phyloP scores from a whole-genome alignment of 345 rosid genomes.

The Litchi chinensis region DNA sequence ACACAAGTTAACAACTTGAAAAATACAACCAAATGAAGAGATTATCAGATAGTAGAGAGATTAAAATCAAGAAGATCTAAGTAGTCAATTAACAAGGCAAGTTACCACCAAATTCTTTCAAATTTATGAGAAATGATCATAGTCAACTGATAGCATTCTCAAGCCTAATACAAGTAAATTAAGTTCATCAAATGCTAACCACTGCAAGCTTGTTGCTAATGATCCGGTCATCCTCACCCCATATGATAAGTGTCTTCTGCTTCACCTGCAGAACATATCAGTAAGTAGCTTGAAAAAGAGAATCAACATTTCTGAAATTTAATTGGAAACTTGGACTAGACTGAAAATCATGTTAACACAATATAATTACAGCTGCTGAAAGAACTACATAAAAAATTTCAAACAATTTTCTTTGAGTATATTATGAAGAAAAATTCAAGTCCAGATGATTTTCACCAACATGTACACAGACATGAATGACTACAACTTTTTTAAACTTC shows the following conservation, averaged over 20 bases:
- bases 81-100: neutral
- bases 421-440: neutral
- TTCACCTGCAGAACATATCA: constrained; percentile 48
- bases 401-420: neutral
- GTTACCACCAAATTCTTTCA: neutral
- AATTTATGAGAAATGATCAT: neutral
- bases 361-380: neutral
- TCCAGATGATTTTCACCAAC: neutral
- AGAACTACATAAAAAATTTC: neutral
- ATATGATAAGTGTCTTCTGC: constrained; percentile 76
- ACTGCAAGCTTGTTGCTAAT: constrained; percentile 73
- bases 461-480: neutral
- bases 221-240: constrained; percentile 92
- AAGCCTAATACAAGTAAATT: neutral
- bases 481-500: neutral
- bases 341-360: neutral
- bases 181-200: constrained; percentile 46
- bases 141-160: too few relatives aligned
- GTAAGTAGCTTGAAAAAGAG: constrained; percentile 5
- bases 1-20: neutral
- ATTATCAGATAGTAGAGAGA: neutral
- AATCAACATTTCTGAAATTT: neutral
- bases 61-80: neutral
- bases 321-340: neutral
- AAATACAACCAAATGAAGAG: neutral